Conservation (phyloP, 2,329 filamentous ascomycete species). For the Ophiostoma sp. region DNA sequence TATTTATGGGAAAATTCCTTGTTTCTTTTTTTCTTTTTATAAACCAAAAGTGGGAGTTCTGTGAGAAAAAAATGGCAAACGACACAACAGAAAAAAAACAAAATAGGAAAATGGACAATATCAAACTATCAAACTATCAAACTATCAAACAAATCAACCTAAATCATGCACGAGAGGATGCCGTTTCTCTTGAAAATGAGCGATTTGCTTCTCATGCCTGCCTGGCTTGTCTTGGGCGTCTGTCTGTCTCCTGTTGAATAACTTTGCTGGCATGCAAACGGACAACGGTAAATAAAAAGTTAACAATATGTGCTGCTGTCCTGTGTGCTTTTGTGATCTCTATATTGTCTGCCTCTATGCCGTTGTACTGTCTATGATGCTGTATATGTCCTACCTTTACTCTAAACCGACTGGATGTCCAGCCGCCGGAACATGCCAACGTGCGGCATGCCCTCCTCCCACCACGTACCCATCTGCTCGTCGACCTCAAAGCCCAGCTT, state of each 20-base stretch:
- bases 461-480: constrained; percentile 68
- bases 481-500: constrained; percentile 70
- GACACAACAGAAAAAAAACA: constrained; percentile 14
- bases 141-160: background rate
- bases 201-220: too few relatives aligned
- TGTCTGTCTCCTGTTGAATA: too few relatives aligned
- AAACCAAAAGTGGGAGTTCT: constrained; percentile 22
- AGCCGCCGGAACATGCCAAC: constrained; percentile 70
- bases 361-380: background rate
- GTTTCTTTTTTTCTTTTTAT: constrained; percentile 15
- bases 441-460: constrained; percentile 78
- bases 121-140: constrained; percentile 14
- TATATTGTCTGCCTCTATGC: too few relatives aligned
- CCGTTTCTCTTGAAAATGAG: too few relatives aligned
- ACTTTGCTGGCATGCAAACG: too few relatives aligned
- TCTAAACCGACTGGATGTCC: background rate
- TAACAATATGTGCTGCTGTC: background rate
- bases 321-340: too few relatives aligned
- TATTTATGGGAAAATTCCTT: constrained; percentile 38
- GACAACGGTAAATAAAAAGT: background rate
- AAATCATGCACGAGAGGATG: too few relatives aligned
- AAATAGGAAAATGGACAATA: constrained; percentile 17
- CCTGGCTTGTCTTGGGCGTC: too few relatives aligned
- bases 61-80: constrained; percentile 17
- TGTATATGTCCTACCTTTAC: background rate